Conservation (phyloP, 495 filamentous ascomycete genomes). For the Aspergillus olivimuriae region DNA sequence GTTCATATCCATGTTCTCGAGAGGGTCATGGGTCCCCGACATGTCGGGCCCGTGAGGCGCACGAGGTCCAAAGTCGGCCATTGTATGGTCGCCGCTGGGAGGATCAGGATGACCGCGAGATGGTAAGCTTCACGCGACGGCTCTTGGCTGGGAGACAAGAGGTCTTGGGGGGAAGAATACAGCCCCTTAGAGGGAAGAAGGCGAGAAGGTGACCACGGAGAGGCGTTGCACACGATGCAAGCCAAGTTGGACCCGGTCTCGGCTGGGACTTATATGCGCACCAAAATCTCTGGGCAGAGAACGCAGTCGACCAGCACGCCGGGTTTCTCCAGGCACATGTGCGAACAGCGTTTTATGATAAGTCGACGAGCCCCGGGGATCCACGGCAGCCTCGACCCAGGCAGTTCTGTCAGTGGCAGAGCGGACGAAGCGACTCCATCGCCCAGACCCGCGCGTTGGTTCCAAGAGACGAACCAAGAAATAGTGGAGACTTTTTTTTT, state of each 20-base stretch:
- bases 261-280: conserved; percentile 18
- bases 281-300: conserved; percentile 18
- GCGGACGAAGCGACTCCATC: conserved; percentile 1
- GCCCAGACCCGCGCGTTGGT: no score
- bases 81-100: conserved; percentile 17
- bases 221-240: conserved; percentile 17
- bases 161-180: conserved; percentile 7
- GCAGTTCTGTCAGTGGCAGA: conserved; percentile 8
- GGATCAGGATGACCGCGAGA: no score
- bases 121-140: neutral
- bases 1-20: conserved; percentile 50
- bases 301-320: conserved; percentile 12
- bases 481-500: neutral
- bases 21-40: conserved; percentile 42
- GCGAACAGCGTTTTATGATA: conserved; percentile 21
- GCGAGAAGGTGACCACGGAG: no score
- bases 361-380: conserved; percentile 15
- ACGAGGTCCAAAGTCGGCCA: conserved; percentile 48
- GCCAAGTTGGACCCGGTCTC: conserved; percentile 18
- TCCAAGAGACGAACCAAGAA: neutral
- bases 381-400: conserved; percentile 7
- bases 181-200: no score
- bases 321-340: conserved; percentile 17
- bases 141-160: conserved; percentile 11
- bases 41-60: conserved; percentile 52